Evolutionary conservation across 306 rosid species (phyloP).

Genomic region (Ormosia emarginata): DNA sequence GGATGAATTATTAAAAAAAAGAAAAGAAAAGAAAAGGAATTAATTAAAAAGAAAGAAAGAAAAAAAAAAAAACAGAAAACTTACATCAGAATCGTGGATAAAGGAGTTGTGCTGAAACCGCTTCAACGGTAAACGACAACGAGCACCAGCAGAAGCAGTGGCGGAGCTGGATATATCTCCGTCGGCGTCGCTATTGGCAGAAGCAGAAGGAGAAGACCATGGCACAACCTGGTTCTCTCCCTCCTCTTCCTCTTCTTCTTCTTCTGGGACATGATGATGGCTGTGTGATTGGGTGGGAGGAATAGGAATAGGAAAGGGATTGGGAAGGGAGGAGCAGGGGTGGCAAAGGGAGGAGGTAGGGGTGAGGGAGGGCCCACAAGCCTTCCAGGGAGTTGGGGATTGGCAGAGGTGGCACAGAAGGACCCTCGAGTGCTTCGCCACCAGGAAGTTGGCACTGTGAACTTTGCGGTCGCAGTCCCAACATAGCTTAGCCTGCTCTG

Average conservation of each 20-base stretch:
- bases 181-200: conserved; percentile 32
- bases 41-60: too few species aligned
- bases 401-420: conserved; percentile 58
- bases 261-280: neutral
- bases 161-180: neutral
- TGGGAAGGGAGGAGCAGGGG: conserved; percentile 2
- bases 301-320: too few species aligned
- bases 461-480: conserved; percentile 58
- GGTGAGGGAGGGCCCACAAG: conserved; percentile 46
- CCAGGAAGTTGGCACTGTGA: conserved; percentile 59
- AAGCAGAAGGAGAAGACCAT: conserved; percentile 28
- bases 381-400: conserved; percentile 52
- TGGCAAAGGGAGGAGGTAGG: conserved; percentile 46
- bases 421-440: conserved; percentile 45
- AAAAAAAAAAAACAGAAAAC: neutral
- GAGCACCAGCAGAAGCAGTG: neutral
- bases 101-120: neutral
- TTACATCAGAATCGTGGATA: neutral
- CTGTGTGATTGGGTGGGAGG: too few species aligned
- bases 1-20: neutral
- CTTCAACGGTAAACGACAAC: neutral
- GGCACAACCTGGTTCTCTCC: conserved; percentile 67
- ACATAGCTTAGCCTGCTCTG: conserved; percentile 53
- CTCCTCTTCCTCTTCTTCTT: neutral
- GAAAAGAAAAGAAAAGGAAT: too few species aligned